Percentiles rank a stretch among this genome's conserved stretches.
Evolutionary conservation across 2,329 filamentous ascomycete species (phyloP).

Genomic region (Colletotrichum sp.): DNA sequence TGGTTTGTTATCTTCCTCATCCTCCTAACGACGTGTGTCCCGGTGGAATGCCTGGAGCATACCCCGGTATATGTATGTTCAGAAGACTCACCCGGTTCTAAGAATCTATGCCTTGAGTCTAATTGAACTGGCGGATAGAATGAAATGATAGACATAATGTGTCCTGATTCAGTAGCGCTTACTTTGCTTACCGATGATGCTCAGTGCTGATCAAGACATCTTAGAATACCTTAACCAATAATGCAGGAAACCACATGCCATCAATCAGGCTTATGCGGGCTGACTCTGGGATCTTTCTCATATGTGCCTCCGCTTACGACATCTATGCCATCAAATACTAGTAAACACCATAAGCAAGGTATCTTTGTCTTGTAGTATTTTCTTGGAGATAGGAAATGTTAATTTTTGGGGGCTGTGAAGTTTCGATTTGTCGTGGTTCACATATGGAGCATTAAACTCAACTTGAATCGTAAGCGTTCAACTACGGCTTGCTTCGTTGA

Average conservation of each 20-base stretch:
- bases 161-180: accelerated
- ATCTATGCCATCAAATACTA: no score
- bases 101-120: accelerated
- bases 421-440: neutral
- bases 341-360: no score
- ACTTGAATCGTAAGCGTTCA: accelerated
- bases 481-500: neutral
- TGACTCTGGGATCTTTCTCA: neutral
- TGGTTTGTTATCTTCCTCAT: accelerated
- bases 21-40: neutral
- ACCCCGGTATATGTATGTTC: accelerated
- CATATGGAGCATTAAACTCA: accelerated
- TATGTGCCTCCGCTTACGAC: no score
- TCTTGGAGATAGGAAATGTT: accelerated
- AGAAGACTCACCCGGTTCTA: accelerated
- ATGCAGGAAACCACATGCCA: neutral
- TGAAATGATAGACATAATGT: accelerated
- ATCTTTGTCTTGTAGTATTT: accelerated
- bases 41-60: no score
- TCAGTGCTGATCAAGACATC: neutral
- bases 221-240: neutral
- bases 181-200: neutral
- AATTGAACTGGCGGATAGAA: accelerated
- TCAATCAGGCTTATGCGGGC: neutral
- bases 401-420: neutral